Evolutionary conservation across 78 protist species (phyloP).

Genomic region (Dictyostelium capitatum): DNA sequence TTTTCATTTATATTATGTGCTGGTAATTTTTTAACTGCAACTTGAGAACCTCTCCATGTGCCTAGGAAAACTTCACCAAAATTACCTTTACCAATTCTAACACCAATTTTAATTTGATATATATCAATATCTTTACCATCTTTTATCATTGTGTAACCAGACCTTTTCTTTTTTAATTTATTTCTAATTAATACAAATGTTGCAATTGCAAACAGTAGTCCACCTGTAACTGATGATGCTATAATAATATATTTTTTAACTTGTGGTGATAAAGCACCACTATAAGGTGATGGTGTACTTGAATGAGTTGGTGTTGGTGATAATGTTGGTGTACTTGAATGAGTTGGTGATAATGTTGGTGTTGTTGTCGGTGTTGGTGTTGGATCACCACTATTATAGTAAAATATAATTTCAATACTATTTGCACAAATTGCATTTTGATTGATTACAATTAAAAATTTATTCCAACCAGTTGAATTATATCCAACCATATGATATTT

Average conservation of each 20-base stretch:
- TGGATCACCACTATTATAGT: not conserved
- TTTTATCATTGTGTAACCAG: conserved; percentile 5
- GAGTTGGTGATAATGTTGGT: not conserved
- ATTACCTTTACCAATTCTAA: conserved; percentile 80
- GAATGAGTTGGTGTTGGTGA: not conserved
- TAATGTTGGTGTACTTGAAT: not conserved
- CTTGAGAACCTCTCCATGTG: conserved; percentile 67
- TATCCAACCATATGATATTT: not conserved
- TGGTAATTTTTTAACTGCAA: conserved; percentile 85
- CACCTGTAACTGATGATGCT: conserved; percentile 45
- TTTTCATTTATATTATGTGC: conserved; percentile 73
- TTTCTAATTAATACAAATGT: conserved; percentile 6
- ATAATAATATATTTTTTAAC: conserved; percentile 35
- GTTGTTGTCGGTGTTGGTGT: not conserved
- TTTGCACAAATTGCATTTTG: conserved; percentile 3
- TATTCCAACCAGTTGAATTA: not conserved
- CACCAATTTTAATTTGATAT: conserved; percentile 56
- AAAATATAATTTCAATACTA: not conserved
- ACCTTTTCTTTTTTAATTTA: not conserved
- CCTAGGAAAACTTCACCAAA: conserved; percentile 84
- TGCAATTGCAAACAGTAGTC: conserved; percentile 3
- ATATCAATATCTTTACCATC: conserved; percentile 65
- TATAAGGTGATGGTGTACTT: not conserved
- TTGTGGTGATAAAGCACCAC: conserved; percentile 9
- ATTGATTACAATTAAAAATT: not conserved